These are phyloP conservation scores for Claviceps sp. DNA, from an alignment of 2,329 filamentous ascomycete species.

Conservation along the genomic window DNA sequence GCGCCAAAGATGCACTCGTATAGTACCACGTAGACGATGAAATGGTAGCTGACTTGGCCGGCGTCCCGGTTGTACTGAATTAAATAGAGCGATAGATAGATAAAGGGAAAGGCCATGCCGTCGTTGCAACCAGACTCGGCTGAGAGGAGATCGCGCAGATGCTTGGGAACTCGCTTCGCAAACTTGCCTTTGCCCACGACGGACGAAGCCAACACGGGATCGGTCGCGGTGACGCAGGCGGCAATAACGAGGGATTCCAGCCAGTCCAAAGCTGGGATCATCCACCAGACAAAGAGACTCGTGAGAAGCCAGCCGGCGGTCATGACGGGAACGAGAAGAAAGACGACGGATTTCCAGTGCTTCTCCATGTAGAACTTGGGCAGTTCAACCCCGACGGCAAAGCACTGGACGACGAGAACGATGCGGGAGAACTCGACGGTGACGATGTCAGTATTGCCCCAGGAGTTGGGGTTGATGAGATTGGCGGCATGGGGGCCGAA, in stretches of 20 bases:
- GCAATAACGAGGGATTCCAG: constrained; percentile 77
- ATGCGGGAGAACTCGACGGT: constrained; percentile 84
- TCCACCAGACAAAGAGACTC: constrained; percentile 89
- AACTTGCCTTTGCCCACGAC: constrained; percentile 99
- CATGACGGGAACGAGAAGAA: constrained; percentile 91
- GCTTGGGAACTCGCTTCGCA: constrained; percentile 91
- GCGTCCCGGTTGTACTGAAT: constrained; percentile 66
- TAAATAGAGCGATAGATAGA: constrained; percentile 84
- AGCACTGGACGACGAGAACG: constrained; percentile 83
- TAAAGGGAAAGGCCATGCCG: constrained; percentile 97
- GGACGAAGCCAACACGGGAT: constrained; percentile 91
- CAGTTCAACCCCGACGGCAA: constrained; percentile 81
- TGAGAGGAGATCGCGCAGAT: constrained; percentile 86
- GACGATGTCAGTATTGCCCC: constrained; percentile 76
- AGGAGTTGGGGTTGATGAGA: constrained; percentile 60
- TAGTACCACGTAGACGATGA: constrained; percentile 77
- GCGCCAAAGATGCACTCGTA: constrained; percentile 95
- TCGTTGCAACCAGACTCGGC: constrained; percentile 98
- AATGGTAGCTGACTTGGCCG: constrained; percentile 61
- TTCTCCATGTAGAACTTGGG: constrained; percentile 94
- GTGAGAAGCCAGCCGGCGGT: constrained; percentile 89
- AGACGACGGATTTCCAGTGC: constrained; percentile 85
- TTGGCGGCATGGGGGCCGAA: constrained; percentile 77
- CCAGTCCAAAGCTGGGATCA: constrained; percentile 69
- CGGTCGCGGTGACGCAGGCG: constrained; percentile 92